Percentiles rank a stretch among this genome's conserved stretches.
Conservation (phyloP, 108 stramenopile species). For the Cyclotella sp. region DNA sequence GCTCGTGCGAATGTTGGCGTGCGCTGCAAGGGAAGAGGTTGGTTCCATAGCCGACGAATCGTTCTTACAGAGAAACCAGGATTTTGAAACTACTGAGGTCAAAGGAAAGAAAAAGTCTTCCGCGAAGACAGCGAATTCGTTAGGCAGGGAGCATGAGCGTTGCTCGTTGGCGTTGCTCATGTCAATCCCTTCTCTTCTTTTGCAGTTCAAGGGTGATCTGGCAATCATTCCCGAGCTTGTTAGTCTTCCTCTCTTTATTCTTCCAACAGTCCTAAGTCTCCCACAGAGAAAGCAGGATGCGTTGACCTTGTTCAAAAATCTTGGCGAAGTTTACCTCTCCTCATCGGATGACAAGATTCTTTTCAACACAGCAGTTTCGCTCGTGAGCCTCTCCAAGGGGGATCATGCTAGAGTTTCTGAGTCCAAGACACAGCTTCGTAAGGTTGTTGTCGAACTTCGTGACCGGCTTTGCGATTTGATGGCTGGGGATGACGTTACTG, state of each 20-base stretch:
- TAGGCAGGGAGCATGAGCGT: constrained; percentile 54
- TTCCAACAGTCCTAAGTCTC: constrained; percentile 72
- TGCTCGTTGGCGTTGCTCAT: constrained; percentile 72
- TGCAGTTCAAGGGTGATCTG: constrained; percentile 79
- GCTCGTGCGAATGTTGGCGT: constrained; percentile 73
- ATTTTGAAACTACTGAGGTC: constrained; percentile 32
- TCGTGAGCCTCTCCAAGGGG: constrained; percentile 63
- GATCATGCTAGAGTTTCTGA: constrained; percentile 74
- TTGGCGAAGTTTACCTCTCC: constrained; percentile 65
- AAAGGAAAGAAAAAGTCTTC: constrained; percentile 22
- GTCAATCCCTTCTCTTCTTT: constrained; percentile 72
- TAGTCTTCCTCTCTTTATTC: constrained; percentile 70
- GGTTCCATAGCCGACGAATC: constrained; percentile 45
- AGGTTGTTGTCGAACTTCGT: constrained; percentile 59
- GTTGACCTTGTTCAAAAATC: constrained; percentile 62
- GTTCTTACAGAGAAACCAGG: constrained; percentile 43
- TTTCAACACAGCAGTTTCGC: constrained; percentile 58
- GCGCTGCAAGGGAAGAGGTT: constrained; percentile 72
- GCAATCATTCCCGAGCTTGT: constrained; percentile 66
- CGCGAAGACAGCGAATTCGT: constrained; percentile 6
- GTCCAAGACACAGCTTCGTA: constrained; percentile 62
- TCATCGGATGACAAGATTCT: constrained; percentile 72
- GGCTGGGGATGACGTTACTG: constrained; percentile 35
- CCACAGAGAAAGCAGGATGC: constrained; percentile 81
- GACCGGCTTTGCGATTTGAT: constrained; percentile 67